Conservation (phyloP, 495 filamentous ascomycete genomes). For the Tuber indicum region DNA sequence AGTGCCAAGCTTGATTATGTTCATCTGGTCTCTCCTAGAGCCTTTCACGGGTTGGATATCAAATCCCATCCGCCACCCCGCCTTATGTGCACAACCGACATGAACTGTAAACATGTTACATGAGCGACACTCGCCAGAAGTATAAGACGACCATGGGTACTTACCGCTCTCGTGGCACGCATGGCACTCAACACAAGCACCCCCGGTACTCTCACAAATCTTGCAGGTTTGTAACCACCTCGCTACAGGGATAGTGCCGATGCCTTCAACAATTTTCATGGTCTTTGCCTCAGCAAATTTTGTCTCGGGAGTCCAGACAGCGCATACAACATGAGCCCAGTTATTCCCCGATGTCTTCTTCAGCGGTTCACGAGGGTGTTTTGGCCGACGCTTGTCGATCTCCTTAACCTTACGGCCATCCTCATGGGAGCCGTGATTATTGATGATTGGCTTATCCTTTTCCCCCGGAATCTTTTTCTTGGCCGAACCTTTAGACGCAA, state of each 20-base stretch:
- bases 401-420: conserved; percentile 63
- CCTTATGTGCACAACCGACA: conserved; percentile 79
- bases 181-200: conserved; percentile 76
- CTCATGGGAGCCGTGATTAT: conserved; percentile 51
- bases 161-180: conserved; percentile 62
- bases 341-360: conserved; percentile 92
- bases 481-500: conserved; percentile 61
- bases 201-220: conserved; percentile 62
- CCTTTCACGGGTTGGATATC: conserved; percentile 86
- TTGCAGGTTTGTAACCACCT: conserved; percentile 72
- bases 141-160: conserved; percentile 15
- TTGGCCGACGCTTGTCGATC: conserved; percentile 66
- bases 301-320: conserved; percentile 83
- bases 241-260: conserved; percentile 64
- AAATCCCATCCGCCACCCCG: conserved; percentile 76
- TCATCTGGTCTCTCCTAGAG: conserved; percentile 68
- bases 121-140: conserved; percentile 9
- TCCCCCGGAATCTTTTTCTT: conserved; percentile 95
- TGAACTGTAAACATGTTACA: conserved; percentile 54
- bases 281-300: conserved; percentile 79
- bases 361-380: conserved; percentile 79
- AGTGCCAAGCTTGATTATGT: conserved; percentile 63
- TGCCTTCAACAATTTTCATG: conserved; percentile 78
- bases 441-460: conserved; percentile 61
- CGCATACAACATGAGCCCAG: conserved; percentile 95